Evolutionary conservation across 1,284 basidiomycete genomes (phyloP).

Genomic region (Somion occarium): DNA sequence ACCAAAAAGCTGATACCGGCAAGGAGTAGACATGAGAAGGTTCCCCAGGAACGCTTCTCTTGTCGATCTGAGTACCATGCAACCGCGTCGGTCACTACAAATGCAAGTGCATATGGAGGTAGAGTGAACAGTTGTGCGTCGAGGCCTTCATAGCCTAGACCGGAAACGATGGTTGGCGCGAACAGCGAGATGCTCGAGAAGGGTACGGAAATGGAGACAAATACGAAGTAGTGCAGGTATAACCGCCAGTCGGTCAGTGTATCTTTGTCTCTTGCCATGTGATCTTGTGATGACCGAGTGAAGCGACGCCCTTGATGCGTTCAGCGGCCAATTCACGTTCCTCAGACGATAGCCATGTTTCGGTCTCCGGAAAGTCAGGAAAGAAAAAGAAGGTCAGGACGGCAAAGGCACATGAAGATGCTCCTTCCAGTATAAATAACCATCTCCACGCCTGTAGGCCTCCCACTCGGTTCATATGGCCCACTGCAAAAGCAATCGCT

Average conservation of each 20-base stretch:
- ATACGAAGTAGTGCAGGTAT: slow-evolving; percentile 28
- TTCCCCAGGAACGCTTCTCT: slow-evolving; percentile 10
- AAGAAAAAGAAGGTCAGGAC: slow-evolving; percentile 10
- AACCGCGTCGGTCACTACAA: slow-evolving; percentile 22
- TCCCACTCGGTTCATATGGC: not conserved
- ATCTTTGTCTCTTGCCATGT: slow-evolving; percentile 22
- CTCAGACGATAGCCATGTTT: slow-evolving; percentile 9
- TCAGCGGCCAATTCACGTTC: slow-evolving; percentile 14
- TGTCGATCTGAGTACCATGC: slow-evolving; percentile 12
- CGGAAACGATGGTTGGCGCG: slow-evolving; percentile 31
- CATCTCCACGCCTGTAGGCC: slow-evolving; percentile 20
- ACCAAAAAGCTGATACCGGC: slow-evolving; percentile 15
- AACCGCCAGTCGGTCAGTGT: slow-evolving; percentile 28
- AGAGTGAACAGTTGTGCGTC: slow-evolving; percentile 47
- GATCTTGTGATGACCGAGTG: slow-evolving; percentile 23
- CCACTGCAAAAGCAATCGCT: slow-evolving; percentile 16
- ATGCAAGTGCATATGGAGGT: slow-evolving; percentile 38
- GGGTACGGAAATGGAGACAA: slow-evolving; percentile 26
- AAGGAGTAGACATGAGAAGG: slow-evolving; percentile 8
- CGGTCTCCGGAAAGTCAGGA: slow-evolving; percentile 12
- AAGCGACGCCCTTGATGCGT: slow-evolving; percentile 26
- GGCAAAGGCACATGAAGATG: slow-evolving; percentile 10
- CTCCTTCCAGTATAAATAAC: slow-evolving; percentile 36
- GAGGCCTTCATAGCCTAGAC: slow-evolving; percentile 39
- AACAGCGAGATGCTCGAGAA: slow-evolving; percentile 32